Evolutionary conservation across 2,329 filamentous ascomycete species (phyloP).

Genomic region (Arthrobotrys pseudoclavata): DNA sequence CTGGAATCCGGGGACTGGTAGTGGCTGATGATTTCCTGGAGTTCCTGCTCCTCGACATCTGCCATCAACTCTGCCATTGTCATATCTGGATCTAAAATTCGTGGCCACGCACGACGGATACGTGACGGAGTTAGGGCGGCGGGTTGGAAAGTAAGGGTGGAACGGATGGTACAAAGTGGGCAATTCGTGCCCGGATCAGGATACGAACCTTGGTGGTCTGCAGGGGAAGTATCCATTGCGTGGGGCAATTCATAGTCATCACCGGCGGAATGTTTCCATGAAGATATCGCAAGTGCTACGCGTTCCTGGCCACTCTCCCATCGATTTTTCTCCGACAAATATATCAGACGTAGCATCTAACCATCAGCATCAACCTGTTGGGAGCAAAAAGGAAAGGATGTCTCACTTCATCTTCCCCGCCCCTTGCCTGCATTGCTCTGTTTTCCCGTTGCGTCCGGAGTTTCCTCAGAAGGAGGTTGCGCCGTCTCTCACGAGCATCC

Average conservation of each 20-base stretch:
- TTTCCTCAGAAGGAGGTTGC: constrained; percentile 78
- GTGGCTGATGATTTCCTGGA: constrained; percentile 27
- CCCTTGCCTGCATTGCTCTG: constrained; percentile 73
- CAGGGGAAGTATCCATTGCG: background rate
- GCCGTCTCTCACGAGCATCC: constrained; percentile 74
- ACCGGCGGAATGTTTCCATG: constrained; percentile 13
- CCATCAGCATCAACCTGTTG: background rate
- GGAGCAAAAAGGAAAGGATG: constrained; percentile 30
- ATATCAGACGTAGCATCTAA: constrained; percentile 66
- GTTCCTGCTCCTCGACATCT: constrained; percentile 45
- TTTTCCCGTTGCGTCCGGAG: constrained; percentile 75
- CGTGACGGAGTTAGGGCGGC: constrained; percentile 12
- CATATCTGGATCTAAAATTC: constrained; percentile 27
- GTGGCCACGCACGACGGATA: constrained; percentile 13
- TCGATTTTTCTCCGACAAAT: constrained; percentile 66
- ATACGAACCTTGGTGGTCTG: constrained; percentile 3
- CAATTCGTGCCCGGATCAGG: background rate
- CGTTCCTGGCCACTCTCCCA: constrained; percentile 64
- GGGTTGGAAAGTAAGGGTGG: background rate
- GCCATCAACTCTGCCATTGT: constrained; percentile 51
- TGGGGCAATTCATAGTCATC: background rate
- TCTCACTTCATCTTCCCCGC: constrained; percentile 74
- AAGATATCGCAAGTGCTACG: constrained; percentile 61
- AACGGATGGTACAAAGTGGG: background rate
- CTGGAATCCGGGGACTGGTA: constrained; percentile 10